Percentiles rank a stretch among this genome's conserved stretches.
Evolutionary conservation across 2,329 filamentous ascomycete species (phyloP).

Genomic region (Tolypocladium pustulatum): DNA sequence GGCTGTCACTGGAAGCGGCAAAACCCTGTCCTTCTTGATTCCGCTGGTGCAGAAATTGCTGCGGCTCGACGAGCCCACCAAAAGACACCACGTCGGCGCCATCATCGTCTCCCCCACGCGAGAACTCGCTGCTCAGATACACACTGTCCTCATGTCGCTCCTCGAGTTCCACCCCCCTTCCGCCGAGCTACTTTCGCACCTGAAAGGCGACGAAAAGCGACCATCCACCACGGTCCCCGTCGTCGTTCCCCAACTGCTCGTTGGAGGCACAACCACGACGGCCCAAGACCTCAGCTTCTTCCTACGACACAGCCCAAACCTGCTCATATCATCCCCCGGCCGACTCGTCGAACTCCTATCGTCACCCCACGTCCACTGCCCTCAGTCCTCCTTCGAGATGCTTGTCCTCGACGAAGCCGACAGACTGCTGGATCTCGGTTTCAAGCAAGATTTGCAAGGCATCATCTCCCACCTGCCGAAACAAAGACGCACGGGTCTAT

Average conservation of each 20-base stretch:
- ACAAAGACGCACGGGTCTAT: conserved; percentile 83
- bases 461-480: conserved; percentile 82
- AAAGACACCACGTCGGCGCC: conserved; percentile 80
- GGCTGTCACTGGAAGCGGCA: conserved; percentile 85
- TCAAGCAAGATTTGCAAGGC: conserved; percentile 80
- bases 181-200: conserved; percentile 48
- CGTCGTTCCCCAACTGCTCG: conserved; percentile 78
- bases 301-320: conserved; percentile 72
- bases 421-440: conserved; percentile 82
- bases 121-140: conserved; percentile 85
- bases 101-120: conserved; percentile 87
- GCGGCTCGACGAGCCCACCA: conserved; percentile 68
- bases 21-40: conserved; percentile 78
- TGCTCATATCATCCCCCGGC: conserved; percentile 85
- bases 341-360: conserved; percentile 78
- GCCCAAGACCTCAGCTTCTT: conserved; percentile 83
- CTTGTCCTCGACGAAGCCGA: conserved; percentile 94
- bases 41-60: conserved; percentile 76
- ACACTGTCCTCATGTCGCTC: conserved; percentile 66
- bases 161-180: conserved; percentile 77
- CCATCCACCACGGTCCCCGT: conserved; percentile 33
- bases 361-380: conserved; percentile 78
- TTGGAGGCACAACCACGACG: conserved; percentile 69
- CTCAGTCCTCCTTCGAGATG: conserved; percentile 81
- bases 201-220: conserved; percentile 46